phyloP scores from a whole-genome alignment of 257 asterid genomes.

The Salvia hispanica region DNA sequence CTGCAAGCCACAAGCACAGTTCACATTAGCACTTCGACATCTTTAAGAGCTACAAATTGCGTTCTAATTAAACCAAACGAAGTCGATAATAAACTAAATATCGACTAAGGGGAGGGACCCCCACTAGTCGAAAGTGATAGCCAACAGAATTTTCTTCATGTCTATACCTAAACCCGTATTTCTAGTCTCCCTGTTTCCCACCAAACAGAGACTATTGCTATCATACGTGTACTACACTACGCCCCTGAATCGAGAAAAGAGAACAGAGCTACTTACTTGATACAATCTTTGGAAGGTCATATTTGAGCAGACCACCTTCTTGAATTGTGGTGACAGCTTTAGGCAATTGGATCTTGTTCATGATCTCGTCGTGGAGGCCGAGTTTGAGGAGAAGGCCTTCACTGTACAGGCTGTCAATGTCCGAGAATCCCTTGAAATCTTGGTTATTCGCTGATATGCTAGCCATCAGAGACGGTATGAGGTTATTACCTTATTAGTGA shows the following conservation, averaged over 20 bases:
- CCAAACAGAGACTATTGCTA: not conserved
- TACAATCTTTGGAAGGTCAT: slow-evolving; percentile 74
- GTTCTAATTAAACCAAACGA: slow-evolving; percentile 11
- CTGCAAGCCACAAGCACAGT: slow-evolving; percentile 41
- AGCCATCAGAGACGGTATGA: slow-evolving; percentile 77
- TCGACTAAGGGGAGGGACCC: slow-evolving; percentile 6
- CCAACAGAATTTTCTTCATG: not conserved
- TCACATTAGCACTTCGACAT: slow-evolving; percentile 4
- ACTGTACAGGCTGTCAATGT: slow-evolving; percentile 81
- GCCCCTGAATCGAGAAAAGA: not conserved
- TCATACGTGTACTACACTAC: too few relatives aligned
- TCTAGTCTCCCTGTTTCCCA: not conserved
- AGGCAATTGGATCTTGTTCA: slow-evolving; percentile 76
- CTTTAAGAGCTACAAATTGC: slow-evolving; percentile 2
- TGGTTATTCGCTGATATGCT: slow-evolving; percentile 72
- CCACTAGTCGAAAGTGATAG: not conserved
- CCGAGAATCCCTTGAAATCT: slow-evolving; percentile 83
- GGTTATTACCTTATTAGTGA: slow-evolving; percentile 90
- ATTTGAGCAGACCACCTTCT: slow-evolving; percentile 82
- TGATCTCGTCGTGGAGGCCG: slow-evolving; percentile 72
- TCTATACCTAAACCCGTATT: not conserved
- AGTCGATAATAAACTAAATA: not conserved
- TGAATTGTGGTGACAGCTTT: slow-evolving; percentile 68
- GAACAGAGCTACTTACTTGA: slow-evolving; percentile 55
- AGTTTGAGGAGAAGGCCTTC: slow-evolving; percentile 86